Evolutionary conservation across 495 filamentous ascomycete genomes (phyloP).

Genomic region (Lichina pygmaea): DNA sequence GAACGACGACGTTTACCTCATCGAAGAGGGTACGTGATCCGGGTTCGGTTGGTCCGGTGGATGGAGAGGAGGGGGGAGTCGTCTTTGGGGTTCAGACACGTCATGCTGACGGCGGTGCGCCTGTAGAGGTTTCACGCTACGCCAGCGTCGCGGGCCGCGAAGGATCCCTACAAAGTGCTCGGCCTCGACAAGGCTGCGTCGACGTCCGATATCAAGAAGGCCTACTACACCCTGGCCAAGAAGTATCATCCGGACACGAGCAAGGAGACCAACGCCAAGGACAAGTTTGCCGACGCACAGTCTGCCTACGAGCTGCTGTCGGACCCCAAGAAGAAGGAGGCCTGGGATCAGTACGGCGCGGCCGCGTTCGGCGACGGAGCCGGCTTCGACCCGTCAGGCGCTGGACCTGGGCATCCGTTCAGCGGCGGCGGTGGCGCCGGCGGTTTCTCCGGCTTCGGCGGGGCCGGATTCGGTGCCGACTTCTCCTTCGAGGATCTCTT

Average conservation of each 20-base stretch:
- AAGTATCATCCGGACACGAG: conserved; percentile 97
- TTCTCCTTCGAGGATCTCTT: conserved; percentile 95
- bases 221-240: conserved; percentile 93
- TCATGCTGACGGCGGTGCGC: too few relatives aligned
- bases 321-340: conserved; percentile 71
- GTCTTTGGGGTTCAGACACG: background rate
- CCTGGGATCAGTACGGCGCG: conserved; percentile 72
- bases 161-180: conserved; percentile 66
- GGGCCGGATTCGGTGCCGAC: conserved; percentile 34
- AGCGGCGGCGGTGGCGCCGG: conserved; percentile 27
- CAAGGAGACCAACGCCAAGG: conserved; percentile 75
- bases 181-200: conserved; percentile 62
- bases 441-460: conserved; percentile 20
- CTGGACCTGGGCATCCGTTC: conserved; percentile 14
- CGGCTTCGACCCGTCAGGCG: conserved; percentile 33
- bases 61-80: background rate
- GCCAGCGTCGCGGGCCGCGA: conserved; percentile 26
- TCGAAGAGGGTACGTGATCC: too few relatives aligned
- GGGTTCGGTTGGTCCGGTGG: too few relatives aligned
- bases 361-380: conserved; percentile 62
- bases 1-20: too few relatives aligned
- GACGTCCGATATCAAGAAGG: conserved; percentile 83
- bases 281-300: conserved; percentile 80
- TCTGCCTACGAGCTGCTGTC: conserved; percentile 77
- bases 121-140: conserved; percentile 54